Conservation (phyloP, 768 basidiomycete species). For the Lactarius indigo region DNA sequence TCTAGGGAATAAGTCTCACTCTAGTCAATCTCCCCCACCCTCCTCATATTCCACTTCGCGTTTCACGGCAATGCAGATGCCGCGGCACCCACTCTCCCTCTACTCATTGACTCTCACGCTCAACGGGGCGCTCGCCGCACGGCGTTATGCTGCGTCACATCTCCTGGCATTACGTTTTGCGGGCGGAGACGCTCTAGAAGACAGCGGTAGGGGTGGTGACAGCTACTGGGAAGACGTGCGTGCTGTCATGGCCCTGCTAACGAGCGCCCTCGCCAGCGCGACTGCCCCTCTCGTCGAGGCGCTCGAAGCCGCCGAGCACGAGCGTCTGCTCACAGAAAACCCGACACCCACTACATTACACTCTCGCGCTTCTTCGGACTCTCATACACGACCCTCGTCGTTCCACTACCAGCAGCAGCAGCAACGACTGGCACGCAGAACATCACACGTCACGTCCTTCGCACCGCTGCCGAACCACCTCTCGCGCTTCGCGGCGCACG, state of each 20-base stretch:
- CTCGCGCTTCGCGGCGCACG: constrained; percentile 66
- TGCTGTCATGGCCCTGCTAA: constrained; percentile 67
- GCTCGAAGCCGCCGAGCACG: constrained; percentile 55
- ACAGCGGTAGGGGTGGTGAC: constrained; percentile 23
- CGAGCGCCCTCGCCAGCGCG: constrained; percentile 63
- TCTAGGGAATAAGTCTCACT: constrained; percentile 20
- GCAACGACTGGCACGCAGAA: constrained; percentile 12
- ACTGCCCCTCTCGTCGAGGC: constrained; percentile 59
- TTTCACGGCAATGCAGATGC: constrained; percentile 58
- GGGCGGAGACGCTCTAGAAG: constrained; percentile 29
- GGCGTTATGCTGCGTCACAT: constrained; percentile 76
- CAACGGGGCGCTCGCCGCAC: constrained; percentile 64
- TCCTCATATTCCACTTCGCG: constrained; percentile 43
- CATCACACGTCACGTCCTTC: constrained; percentile 45
- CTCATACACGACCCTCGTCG: neutral
- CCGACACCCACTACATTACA: constrained; percentile 36
- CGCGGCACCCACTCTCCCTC: constrained; percentile 64
- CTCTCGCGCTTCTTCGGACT: constrained; percentile 6
- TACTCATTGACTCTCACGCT: constrained; percentile 58
- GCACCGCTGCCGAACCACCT: constrained; percentile 73
- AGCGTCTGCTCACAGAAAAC: constrained; percentile 48
- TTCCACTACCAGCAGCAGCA: neutral
- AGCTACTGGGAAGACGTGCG: constrained; percentile 87
- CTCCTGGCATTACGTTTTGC: constrained; percentile 74
- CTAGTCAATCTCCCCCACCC: constrained; percentile 23